These are phyloP conservation scores for Talaromyces proteolyticus DNA, from an alignment of 495 filamentous ascomycete genomes.

Conservation along the genomic window DNA sequence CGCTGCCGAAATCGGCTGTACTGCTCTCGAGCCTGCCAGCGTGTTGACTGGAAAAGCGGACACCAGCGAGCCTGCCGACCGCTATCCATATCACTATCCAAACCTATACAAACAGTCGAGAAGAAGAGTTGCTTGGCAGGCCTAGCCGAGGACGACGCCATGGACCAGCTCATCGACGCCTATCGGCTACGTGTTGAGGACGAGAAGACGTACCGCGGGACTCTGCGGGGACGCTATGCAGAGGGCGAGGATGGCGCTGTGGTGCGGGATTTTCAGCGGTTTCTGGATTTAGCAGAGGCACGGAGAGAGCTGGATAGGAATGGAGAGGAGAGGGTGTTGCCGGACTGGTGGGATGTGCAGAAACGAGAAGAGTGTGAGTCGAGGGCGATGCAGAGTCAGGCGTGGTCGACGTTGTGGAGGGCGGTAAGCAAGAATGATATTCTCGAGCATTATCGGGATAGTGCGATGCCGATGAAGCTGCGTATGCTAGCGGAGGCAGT, in stretches of 20 bases:
- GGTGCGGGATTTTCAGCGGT: conserved; percentile 14
- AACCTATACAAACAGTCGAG: neutral
- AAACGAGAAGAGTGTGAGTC: conserved; percentile 20
- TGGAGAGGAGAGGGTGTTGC: conserved; percentile 16
- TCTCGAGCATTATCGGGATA: conserved; percentile 27
- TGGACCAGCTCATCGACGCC: conserved; percentile 35
- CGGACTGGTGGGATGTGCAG: conserved; percentile 30
- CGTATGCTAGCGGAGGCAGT: conserved; percentile 23
- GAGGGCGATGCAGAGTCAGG: conserved; percentile 10
- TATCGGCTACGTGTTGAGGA: conserved; percentile 40
- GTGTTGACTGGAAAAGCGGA: conserved; percentile 17
- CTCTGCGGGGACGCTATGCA: conserved; percentile 18
- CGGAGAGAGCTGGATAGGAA: neutral
- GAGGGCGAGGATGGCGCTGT: conserved; percentile 8
- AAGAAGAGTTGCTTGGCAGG: conserved; percentile 5
- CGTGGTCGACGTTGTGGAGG: conserved; percentile 12
- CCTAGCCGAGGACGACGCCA: conserved; percentile 27
- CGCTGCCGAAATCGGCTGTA: conserved; percentile 40
- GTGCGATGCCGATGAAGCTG: conserved; percentile 36
- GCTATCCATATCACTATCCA: neutral
- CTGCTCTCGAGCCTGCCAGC: conserved; percentile 40
- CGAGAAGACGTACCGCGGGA: conserved; percentile 17
- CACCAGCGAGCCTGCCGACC: conserved; percentile 37
- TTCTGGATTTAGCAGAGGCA: conserved; percentile 16
- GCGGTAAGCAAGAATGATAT: conserved; percentile 28